Base-by-base conservation (phyloP, 1,284 basidiomycete genomes). In the Stygiomarasmius scandens region DNA sequence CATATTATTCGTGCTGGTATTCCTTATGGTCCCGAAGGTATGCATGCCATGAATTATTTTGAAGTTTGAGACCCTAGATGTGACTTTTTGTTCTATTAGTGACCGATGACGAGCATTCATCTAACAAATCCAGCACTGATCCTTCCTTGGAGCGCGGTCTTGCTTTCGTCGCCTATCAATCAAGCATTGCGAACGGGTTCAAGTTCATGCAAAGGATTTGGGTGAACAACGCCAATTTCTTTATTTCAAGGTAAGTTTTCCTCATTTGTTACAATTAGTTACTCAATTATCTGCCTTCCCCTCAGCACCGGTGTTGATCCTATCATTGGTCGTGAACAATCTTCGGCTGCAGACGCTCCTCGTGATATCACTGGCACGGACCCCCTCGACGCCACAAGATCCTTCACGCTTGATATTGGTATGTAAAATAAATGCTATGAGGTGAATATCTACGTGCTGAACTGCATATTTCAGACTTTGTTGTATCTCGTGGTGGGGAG, bases 11-110 rank as follows among this genome's bases (percentile, higher is more conserved):
- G 76, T 5, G 67, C 71, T n/a, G 71, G 75, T 29, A 73, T 74
- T 52, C 71, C 74, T 14, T 78, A 74, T 50, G 76, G 75, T 20
- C 72, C 72, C 3, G 74, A 76, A 63, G 67, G 61, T 62, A 41
- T n/a, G 47, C n/a, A n/a, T n/a, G n/a, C n/a, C n/a, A n/a, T n/a
- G 6, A 12, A 16, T 51, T 12, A 45, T 27, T 58, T 24, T 41
- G n/a, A n/a, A n/a, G n/a, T n/a, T n/a, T n/a, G n/a, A n/a, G n/a
- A n/a, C n/a, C n/a, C n/a, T n/a, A n/a, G n/a, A n/a, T 23, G 16
- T 14, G 24, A 16, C 45, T 11, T 6, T 3, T n/a, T n/a, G 44
- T 46, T 32, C 29, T 25, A 8, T 2, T 44, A 62, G 61, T 62
- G 10, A 62, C 58, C 64, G 47, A 61, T 59, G 14, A 11, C 22